These are phyloP conservation scores for Daphne laureola DNA, from an alignment of 441 rosid genomes.

Conservation along the genomic window DNA sequence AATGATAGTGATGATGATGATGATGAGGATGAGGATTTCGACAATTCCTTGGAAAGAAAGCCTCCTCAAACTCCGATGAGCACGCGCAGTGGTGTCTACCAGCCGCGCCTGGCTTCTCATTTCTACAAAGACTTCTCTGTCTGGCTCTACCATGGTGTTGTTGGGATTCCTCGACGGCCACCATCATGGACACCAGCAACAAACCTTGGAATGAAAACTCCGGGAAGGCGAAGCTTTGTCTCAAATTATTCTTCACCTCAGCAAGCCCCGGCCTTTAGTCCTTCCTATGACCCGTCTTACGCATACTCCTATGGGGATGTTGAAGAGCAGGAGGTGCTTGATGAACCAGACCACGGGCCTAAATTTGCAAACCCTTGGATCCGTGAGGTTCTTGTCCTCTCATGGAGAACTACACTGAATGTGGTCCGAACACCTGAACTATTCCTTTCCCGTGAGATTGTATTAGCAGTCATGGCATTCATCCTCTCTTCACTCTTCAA, in stretches of 20 bases:
- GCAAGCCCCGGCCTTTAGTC: slow-evolving; percentile 23
- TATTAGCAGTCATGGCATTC: slow-evolving; percentile 52
- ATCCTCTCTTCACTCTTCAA: slow-evolving; percentile 53
- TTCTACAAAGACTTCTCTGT: slow-evolving; percentile 59
- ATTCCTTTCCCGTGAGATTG: slow-evolving; percentile 49
- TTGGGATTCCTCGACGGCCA: slow-evolving; percentile 37
- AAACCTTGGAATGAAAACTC: slow-evolving; percentile 36
- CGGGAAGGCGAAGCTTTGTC: slow-evolving; percentile 20
- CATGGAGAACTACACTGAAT: slow-evolving; percentile 44
- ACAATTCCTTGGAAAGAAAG: slow-evolving; percentile 50
- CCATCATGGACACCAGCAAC: slow-evolving; percentile 62
- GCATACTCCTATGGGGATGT: slow-evolving; percentile 8
- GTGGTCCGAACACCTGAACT: slow-evolving; percentile 61
- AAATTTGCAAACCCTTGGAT: slow-evolving; percentile 63
- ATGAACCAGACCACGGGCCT: slow-evolving; percentile 33
- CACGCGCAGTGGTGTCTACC: slow-evolving; percentile 26
- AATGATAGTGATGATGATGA: slow-evolving; percentile 20
- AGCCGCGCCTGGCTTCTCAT: slow-evolving; percentile 55
- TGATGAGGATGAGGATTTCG: slow-evolving; percentile 25
- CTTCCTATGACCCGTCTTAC: slow-evolving; percentile 4
- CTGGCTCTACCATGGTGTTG: slow-evolving; percentile 54
- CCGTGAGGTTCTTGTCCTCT: slow-evolving; percentile 48
- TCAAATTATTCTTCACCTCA: slow-evolving; percentile 31
- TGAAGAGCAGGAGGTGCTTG: slow-evolving; percentile 31
- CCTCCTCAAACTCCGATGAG: slow-evolving; percentile 32